phyloP scores from a whole-genome alignment of 352 stramenopile genomes.

The Globisporangium alternatum region DNA sequence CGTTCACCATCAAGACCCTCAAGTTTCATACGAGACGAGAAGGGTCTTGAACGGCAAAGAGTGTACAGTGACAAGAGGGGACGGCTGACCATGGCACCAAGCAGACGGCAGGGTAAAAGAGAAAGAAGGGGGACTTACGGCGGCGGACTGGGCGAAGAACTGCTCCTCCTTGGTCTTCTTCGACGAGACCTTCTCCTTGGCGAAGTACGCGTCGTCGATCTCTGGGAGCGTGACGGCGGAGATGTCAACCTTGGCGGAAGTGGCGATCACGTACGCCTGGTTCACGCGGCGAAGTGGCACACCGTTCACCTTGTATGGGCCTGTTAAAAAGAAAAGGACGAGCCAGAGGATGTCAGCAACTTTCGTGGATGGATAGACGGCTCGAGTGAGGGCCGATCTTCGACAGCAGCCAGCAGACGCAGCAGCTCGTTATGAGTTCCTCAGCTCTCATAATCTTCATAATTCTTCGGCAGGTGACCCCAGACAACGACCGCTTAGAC shows the following conservation, averaged over 20 bases:
- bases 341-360: background rate
- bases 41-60: background rate
- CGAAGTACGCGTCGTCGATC: conserved; percentile 98
- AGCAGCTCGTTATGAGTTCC: conserved; percentile 31
- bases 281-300: conserved; percentile 98
- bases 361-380: background rate
- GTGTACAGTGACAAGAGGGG: conserved; percentile 19
- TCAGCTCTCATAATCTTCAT: conserved; percentile 90
- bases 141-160: conserved; percentile 94
- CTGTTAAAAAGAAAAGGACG: conserved; percentile 33
- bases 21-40: conserved; percentile 25
- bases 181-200: conserved; percentile 82
- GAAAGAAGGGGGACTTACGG: conserved; percentile 42
- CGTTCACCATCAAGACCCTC: conserved; percentile 8
- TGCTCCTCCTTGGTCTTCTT: conserved; percentile 96
- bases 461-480: conserved; percentile 47
- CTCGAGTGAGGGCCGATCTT: background rate
- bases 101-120: background rate
- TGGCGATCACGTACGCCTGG: conserved; percentile 99
- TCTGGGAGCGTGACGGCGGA: conserved; percentile 89
- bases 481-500: conserved; percentile 13
- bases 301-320: conserved; percentile 99
- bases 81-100: conserved; percentile 4
- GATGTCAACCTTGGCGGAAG: conserved; percentile 97
- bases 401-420: background rate